phyloP scores from a whole-genome alignment of 2,329 filamentous ascomycete species.

The Mariannaea sp. region DNA sequence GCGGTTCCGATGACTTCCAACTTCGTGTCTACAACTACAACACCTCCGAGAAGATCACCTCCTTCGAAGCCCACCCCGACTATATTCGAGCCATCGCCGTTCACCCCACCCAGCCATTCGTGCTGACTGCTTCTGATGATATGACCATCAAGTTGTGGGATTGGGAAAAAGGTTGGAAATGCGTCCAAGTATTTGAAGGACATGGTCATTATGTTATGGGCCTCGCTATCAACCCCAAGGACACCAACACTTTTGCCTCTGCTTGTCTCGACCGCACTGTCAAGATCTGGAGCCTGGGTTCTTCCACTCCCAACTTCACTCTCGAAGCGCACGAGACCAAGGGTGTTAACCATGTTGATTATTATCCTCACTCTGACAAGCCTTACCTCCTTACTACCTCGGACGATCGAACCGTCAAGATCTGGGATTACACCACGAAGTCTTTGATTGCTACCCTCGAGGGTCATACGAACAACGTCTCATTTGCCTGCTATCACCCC shows the following conservation, averaged over 20 bases:
- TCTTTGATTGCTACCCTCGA: conserved; percentile 95
- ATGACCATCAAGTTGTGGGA: conserved; percentile 99
- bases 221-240: conserved; percentile 95
- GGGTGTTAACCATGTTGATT: conserved; percentile 98
- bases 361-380: conserved; percentile 74
- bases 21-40: conserved; percentile 97
- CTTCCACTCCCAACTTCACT: conserved; percentile 92
- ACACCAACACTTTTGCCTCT: conserved; percentile 88
- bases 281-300: conserved; percentile 97
- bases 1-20: conserved; percentile 91
- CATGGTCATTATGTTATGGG: conserved; percentile 98
- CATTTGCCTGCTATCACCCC: conserved; percentile 96
- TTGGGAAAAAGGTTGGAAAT: conserved; percentile 99
- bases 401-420: conserved; percentile 94
- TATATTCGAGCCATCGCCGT: conserved; percentile 97
- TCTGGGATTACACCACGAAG: conserved; percentile 99
- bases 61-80: conserved; percentile 96
- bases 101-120: conserved; percentile 93
- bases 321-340: conserved; percentile 96
- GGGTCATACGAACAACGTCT: conserved; percentile 97
- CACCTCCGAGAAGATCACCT: conserved; percentile 96
- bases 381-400: conserved; percentile 94
- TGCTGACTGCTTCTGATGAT: conserved; percentile 94
- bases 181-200: conserved; percentile 94
- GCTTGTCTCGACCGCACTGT: conserved; percentile 96